Evolutionary conservation across 768 basidiomycete genomes (phyloP).

Genomic region (Naganishia randhawae): DNA sequence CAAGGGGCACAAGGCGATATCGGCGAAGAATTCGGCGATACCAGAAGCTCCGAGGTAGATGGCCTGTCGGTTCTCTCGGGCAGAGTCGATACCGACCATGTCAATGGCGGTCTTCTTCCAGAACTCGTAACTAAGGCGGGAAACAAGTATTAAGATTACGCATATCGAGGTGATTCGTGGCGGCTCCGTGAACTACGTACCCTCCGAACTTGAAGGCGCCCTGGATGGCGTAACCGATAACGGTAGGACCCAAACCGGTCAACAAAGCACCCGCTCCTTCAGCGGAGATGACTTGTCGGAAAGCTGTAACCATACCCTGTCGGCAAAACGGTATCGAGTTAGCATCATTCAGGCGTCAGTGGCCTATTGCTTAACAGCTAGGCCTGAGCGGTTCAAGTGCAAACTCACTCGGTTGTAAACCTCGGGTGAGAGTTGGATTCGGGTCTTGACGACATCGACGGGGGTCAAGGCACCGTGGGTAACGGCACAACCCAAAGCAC

Average conservation of each 20-base stretch:
- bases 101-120: slow-evolving; percentile 94
- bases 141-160: background rate
- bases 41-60: slow-evolving; percentile 95
- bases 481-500: slow-evolving; percentile 51
- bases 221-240: slow-evolving; percentile 89
- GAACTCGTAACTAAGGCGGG: slow-evolving; percentile 63
- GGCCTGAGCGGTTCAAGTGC: too few relatives aligned
- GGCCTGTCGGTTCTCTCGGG: slow-evolving; percentile 63
- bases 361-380: too few relatives aligned
- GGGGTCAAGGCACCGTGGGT: slow-evolving; percentile 52
- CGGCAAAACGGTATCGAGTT: background rate
- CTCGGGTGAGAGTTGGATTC: slow-evolving; percentile 81
- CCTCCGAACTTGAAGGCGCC: slow-evolving; percentile 99
- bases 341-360: too few relatives aligned
- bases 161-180: background rate
- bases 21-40: slow-evolving; percentile 91
- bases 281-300: slow-evolving; percentile 74
- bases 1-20: slow-evolving; percentile 89
- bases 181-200: slow-evolving; percentile 31
- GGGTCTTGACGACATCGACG: slow-evolving; percentile 94
- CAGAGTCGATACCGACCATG: slow-evolving; percentile 74
- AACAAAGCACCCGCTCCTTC: slow-evolving; percentile 86
- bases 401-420: slow-evolving; percentile 50
- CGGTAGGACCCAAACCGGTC: slow-evolving; percentile 91
- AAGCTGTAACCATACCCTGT: slow-evolving; percentile 74